Base-by-base conservation (phyloP, 352 stramenopile species). In the Globisporangium splendens region DNA sequence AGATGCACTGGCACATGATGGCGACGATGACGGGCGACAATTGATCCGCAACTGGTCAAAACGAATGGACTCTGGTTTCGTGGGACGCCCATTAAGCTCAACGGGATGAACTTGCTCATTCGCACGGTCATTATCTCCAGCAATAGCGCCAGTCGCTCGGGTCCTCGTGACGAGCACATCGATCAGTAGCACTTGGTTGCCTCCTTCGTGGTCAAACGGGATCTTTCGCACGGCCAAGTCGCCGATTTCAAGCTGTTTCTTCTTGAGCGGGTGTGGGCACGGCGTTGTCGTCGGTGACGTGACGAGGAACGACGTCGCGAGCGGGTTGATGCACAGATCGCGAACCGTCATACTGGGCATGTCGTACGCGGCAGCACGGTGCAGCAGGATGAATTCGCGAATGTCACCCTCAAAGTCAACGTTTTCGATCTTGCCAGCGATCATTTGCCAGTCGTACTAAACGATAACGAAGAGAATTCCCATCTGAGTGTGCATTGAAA, bases 401-500 rank as follows among this genome's bases (percentile, higher is more conserved):
- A 95, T 83, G 54, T 93, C 77, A 31, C 62, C 62, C 63, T 92
- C 79, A 31, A 82, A 73, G 58, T 91, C 71, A 15, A 93, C 75
- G 47, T 70, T 80, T 47, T 93, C 83, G 43, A 95, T 80, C 49
- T 82, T 85, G 35, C 63, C 68, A 8, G 83, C 80, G 50, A 88
- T 70, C 57, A 91, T 88, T 50, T 95, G 85, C 81, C 83, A 95
- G 31, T 95, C 85, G 54, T 95, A 95, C 84, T 93, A 54, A 8
- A 17, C 11, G 10, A 17, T 15, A 50, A 67, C 33, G 6, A 43
- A 43, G 38, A 56, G 31, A 59, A 54, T 15, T 28, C 14, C 17
- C 18, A 54, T 1, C 20, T 20, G 1, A 51, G 7, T 17, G 38
- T 31, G 24, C 5, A 5, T 31, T 31, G 24, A 31, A 5, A 31